Percentiles rank a stretch among this genome's conserved stretches.
phyloP scores from a whole-genome alignment of 192 early-diverging fungal genomes.

The Coemansia brasiliensis region DNA sequence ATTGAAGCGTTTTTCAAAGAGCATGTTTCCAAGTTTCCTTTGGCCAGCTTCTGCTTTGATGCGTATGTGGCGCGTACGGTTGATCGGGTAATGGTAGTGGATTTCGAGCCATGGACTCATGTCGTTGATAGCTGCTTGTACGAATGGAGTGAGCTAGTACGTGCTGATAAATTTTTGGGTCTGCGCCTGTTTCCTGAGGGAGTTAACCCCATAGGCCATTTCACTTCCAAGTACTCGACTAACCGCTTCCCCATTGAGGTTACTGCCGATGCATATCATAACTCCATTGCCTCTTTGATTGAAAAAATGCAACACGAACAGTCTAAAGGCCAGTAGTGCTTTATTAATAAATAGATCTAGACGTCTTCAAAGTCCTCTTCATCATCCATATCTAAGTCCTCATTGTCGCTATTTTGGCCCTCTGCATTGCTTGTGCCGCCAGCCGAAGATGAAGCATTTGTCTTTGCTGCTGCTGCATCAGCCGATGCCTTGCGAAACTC shows the following conservation, averaged over 20 bases:
- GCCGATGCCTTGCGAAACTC: slow-evolving; percentile 63
- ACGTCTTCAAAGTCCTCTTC: slow-evolving; percentile 58
- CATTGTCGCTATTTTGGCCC: slow-evolving; percentile 1
- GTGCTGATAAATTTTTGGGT: slow-evolving; percentile 8
- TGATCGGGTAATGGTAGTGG: slow-evolving; percentile 72
- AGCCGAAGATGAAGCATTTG: slow-evolving; percentile 11
- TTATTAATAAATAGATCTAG: slow-evolving; percentile 8
- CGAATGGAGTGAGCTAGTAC: slow-evolving; percentile 69
- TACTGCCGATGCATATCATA: slow-evolving; percentile 25
- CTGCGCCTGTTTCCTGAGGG: slow-evolving; percentile 47
- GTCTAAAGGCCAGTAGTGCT: neutral
- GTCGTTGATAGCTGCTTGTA: slow-evolving; percentile 84
- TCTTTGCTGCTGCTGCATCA: slow-evolving; percentile 32
- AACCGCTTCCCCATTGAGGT: slow-evolving; percentile 52
- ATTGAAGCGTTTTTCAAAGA: slow-evolving; percentile 70
- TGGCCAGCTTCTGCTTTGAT: slow-evolving; percentile 82
- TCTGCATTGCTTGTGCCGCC: slow-evolving; percentile 2
- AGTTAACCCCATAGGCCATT: slow-evolving; percentile 37
- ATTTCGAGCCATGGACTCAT: slow-evolving; percentile 87
- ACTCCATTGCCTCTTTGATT: slow-evolving; percentile 32
- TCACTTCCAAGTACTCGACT: slow-evolving; percentile 38
- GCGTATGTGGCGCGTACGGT: slow-evolving; percentile 72
- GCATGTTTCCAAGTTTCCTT: slow-evolving; percentile 64
- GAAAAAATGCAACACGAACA: slow-evolving; percentile 11
- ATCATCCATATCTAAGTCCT: slow-evolving; percentile 29